These are phyloP conservation scores for Galerina sulciceps DNA, from an alignment of 768 basidiomycete species.

Conservation along the genomic window DNA sequence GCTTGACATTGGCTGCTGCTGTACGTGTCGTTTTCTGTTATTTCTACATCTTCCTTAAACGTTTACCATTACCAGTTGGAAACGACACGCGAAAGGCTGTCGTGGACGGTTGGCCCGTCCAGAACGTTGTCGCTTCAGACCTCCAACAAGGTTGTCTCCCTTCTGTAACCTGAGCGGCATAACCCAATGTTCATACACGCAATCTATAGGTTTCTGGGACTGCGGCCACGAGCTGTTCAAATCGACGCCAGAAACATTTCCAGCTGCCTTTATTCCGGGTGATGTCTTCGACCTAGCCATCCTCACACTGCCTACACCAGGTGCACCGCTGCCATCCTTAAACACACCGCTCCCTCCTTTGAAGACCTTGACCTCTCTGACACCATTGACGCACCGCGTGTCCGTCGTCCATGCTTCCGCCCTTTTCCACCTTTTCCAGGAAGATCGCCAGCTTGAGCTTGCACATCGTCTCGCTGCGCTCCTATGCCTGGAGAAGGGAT, in stretches of 20 bases:
- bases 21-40: constrained; percentile 20
- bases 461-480: constrained; percentile 31
- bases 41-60: not conserved
- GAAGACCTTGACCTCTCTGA: constrained; percentile 12
- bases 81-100: constrained; percentile 42
- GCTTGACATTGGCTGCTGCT: constrained; percentile 49
- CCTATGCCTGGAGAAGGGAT: constrained; percentile 32
- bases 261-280: constrained; percentile 58
- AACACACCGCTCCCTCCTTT: not conserved
- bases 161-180: not conserved
- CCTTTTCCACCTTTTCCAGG: constrained; percentile 37
- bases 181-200: not conserved
- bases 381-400: not conserved
- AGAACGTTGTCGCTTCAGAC: constrained; percentile 41
- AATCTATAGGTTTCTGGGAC: constrained; percentile 58
- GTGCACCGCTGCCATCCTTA: constrained; percentile 17
- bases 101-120: constrained; percentile 41
- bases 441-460: constrained; percentile 28
- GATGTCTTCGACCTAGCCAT: constrained; percentile 53
- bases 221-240: constrained; percentile 66
- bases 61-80: constrained; percentile 33
- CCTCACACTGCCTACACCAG: constrained; percentile 23
- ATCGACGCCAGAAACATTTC: constrained; percentile 53
- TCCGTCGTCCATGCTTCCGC: constrained; percentile 44
- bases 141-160: constrained; percentile 31